A percentile compares a stretch with the other conserved stretches of the same genome.
Conservation (phyloP, 1,284 basidiomycete species). For the Cystobasidiaceae sp. region DNA sequence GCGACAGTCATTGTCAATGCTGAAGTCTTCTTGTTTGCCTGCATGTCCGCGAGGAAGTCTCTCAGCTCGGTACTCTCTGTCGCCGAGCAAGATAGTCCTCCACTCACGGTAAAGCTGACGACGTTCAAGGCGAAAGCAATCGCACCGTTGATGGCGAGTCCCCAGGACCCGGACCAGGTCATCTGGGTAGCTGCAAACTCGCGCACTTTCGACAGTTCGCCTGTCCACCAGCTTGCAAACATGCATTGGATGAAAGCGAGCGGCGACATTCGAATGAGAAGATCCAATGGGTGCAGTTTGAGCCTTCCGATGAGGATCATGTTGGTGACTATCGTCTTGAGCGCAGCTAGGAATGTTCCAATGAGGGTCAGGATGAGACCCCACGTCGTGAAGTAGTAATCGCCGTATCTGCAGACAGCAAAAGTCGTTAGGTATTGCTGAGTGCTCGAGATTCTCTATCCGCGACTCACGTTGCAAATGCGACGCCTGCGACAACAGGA, state of each 20-base stretch:
- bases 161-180: conserved; percentile 49
- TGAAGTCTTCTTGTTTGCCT: conserved; percentile 83
- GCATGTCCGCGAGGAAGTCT: conserved; percentile 57
- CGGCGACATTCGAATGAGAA: conserved; percentile 76
- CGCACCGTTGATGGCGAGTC: conserved; percentile 64
- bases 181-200: conserved; percentile 55
- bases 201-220: conserved; percentile 66
- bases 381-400: conserved; percentile 55
- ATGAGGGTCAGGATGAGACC: conserved; percentile 79
- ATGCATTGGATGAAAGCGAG: conserved; percentile 82
- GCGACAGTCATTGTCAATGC: conserved; percentile 81
- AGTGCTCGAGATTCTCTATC: no score
- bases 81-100: no score
- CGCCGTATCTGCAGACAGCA: conserved; percentile 40
- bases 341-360: conserved; percentile 78
- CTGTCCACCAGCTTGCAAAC: conserved; percentile 60
- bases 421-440: background rate
- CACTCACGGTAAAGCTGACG: conserved; percentile 63
- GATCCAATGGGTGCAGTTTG: conserved; percentile 72
- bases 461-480: conserved; percentile 59
- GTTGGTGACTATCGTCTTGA: conserved; percentile 87
- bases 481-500: conserved; percentile 85
- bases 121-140: conserved; percentile 88
- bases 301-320: conserved; percentile 44
- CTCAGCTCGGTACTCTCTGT: background rate